A percentile compares a stretch with the other conserved stretches of the same genome.
Evolutionary conservation across 1,284 basidiomycete genomes (phyloP).

Genomic region (Phellopilus nigrolimitatus): DNA sequence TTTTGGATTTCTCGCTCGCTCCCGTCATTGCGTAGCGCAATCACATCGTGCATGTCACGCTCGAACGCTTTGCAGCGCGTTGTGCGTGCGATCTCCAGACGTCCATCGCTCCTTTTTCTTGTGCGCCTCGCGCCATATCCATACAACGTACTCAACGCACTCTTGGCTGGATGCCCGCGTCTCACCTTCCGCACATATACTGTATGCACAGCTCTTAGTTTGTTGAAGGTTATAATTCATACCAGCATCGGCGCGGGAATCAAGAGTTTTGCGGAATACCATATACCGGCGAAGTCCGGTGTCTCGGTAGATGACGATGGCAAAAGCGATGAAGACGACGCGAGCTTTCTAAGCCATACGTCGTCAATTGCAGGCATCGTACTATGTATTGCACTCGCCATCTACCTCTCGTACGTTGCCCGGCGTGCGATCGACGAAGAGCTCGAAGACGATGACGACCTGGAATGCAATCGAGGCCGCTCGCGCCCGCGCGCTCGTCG

Average conservation of each 20-base stretch:
- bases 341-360: conserved; percentile 51
- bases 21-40: conserved; percentile 51
- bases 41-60: conserved; percentile 67
- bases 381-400: conserved; percentile 70
- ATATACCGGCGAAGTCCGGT: conserved; percentile 32
- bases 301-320: conserved; percentile 26
- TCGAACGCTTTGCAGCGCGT: conserved; percentile 65
- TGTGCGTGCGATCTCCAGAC: conserved; percentile 82
- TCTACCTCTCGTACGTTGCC: conserved; percentile 78
- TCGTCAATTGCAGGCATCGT: conserved; percentile 67
- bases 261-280: conserved; percentile 73
- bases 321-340: conserved; percentile 37
- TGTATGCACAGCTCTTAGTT: conserved; percentile 73
- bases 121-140: conserved; percentile 82
- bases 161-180: conserved; percentile 82
- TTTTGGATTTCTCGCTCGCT: conserved; percentile 72
- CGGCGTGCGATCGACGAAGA: conserved; percentile 78
- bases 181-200: conserved; percentile 76
- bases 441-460: conserved; percentile 50
- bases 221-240: conserved; percentile 85
- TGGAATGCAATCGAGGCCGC: conserved; percentile 18
- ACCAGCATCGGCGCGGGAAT: conserved; percentile 79
- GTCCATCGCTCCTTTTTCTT: conserved; percentile 78
- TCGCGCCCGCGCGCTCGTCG: background rate
- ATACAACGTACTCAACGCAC: conserved; percentile 87